Conservation (phyloP, 78 protist genomes). For the Protostelium mycophagum region DNA sequence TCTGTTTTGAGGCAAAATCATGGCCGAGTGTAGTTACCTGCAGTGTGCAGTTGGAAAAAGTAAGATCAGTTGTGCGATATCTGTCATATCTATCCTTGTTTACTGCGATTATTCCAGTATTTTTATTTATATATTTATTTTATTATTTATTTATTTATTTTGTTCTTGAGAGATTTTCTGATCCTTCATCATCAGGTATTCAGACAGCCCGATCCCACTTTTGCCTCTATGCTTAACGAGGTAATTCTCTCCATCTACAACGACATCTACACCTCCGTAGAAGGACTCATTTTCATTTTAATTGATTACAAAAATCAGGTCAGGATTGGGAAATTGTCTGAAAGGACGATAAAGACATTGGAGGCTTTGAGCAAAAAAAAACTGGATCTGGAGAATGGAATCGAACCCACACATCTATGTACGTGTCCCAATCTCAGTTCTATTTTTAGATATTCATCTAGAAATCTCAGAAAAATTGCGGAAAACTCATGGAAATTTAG, state of each 20-base stretch:
- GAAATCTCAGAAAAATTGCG: no score
- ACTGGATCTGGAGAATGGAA: slow-evolving; percentile 10
- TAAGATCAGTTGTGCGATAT: neutral
- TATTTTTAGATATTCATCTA: neutral
- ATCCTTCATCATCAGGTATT: no score
- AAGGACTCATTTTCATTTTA: no score
- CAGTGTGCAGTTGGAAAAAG: slow-evolving; percentile 11
- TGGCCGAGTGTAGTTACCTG: slow-evolving; percentile 23
- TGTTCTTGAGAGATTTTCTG: no score
- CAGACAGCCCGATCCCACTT: neutral
- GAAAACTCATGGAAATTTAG: neutral
- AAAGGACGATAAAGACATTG: neutral
- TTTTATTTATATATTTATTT: no score
- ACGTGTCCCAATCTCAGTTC: neutral
- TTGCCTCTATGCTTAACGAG: neutral
- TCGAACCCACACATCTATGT: slow-evolving; percentile 33
- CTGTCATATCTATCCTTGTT: no score
- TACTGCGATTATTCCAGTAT: no score
- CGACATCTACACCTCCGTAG: no score
- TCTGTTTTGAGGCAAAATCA: neutral
- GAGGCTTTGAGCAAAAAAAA: slow-evolving; percentile 7
- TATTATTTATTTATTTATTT: no score
- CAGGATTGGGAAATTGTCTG: neutral
- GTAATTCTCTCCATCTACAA: no score
- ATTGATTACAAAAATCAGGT: no score